Evolutionary conservation across 768 basidiomycete species (phyloP).

Genomic region (Clathrus columnatus): DNA sequence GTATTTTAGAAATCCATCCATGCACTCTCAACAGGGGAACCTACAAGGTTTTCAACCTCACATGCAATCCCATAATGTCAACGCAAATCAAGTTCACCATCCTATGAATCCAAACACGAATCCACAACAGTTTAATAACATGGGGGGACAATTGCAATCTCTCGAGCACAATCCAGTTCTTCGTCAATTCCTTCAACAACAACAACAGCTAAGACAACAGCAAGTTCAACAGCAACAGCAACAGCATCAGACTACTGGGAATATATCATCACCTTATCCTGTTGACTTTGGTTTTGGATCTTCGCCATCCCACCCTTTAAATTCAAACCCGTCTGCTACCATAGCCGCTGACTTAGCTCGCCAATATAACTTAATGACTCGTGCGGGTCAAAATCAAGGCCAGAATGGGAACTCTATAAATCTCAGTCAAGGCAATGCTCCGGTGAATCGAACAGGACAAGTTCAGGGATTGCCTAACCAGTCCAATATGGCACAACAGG

Average conservation of each 20-base stretch:
- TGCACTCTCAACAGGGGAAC: neutral
- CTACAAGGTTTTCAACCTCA: constrained; percentile 5
- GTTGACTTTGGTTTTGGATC: constrained; percentile 2
- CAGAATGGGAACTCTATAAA: constrained; percentile 4
- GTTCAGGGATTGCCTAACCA: neutral
- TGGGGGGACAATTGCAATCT: neutral
- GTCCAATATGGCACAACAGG: neutral
- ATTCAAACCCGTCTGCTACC: neutral
- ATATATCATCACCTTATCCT: neutral
- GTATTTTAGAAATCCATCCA: neutral
- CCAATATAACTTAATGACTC: constrained; percentile 2
- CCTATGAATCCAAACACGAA: neutral
- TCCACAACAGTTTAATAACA: neutral
- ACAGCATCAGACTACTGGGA: neutral
- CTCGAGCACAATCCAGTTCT: neutral
- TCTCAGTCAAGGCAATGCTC: neutral
- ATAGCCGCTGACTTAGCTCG: constrained; percentile 1
- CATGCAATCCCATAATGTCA: neutral
- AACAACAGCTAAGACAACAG: constrained; percentile 4
- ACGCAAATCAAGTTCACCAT: constrained; percentile 1
- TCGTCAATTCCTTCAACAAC: neutral
- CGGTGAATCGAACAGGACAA: neutral
- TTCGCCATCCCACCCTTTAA: neutral
- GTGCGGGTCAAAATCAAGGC: constrained; percentile 7
- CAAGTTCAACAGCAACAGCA: neutral